phyloP scores from a whole-genome alignment of 164 flowering plant genomes.

The Macadamia tetraphylla region DNA sequence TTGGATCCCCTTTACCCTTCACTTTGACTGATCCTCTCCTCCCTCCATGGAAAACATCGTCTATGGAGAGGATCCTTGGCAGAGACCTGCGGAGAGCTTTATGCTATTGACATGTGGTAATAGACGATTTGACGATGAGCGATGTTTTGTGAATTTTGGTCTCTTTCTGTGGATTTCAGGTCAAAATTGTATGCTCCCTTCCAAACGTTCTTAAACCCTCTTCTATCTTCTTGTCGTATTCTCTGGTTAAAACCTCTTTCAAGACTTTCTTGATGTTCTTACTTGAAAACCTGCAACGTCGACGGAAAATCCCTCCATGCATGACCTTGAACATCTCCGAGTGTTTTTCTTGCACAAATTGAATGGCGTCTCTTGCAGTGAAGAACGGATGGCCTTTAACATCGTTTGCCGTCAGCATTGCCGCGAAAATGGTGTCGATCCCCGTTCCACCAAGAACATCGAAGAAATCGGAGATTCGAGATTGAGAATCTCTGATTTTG shows the following conservation, averaged over 20 bases:
- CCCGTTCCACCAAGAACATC: conserved; percentile 49
- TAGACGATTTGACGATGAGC: too few relatives aligned
- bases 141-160: too few relatives aligned
- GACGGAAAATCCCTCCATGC: conserved; percentile 19
- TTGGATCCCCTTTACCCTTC: too few relatives aligned
- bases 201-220: too few relatives aligned
- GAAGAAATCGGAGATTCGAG: conserved; percentile 42
- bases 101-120: too few relatives aligned
- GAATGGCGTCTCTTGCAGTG: conserved; percentile 32
- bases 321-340: conserved; percentile 15
- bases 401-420: conserved; percentile 36
- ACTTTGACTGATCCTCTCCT: too few relatives aligned
- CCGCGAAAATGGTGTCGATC: conserved; percentile 40
- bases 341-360: conserved; percentile 11
- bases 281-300: conserved; percentile 13
- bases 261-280: conserved; percentile 22
- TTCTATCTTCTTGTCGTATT: conserved; percentile 15
- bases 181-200: too few relatives aligned
- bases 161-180: too few relatives aligned
- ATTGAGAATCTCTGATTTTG: conserved; percentile 29
- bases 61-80: too few relatives aligned
- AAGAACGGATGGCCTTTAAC: conserved; percentile 35
- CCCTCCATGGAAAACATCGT: too few relatives aligned
- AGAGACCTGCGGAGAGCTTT: too few relatives aligned
- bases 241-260: conserved; percentile 16